Base-by-base conservation (phyloP, 1,139 yeast genomes). In the Candida albicans region DNA sequence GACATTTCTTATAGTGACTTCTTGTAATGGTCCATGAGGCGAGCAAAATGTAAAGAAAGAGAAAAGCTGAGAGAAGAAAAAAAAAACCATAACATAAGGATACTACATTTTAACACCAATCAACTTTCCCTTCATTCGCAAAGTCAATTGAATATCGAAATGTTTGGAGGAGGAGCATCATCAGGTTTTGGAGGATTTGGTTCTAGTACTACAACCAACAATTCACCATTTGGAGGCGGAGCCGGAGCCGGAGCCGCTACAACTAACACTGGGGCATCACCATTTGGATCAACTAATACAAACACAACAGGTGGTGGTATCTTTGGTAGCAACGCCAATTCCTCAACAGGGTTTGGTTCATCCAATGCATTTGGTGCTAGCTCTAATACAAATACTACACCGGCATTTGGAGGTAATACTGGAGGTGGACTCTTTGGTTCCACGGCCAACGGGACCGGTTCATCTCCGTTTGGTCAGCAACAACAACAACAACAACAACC, bases 121-220 rank as follows among this genome's bases (percentile, higher is more conserved):
- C 18, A 31, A 24, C 22, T 36, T 5, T 5, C 22, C 22, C 22
- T 18, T 18, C 22, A 18, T 5, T 18, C 22, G 22, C 22, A 18
- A 18, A 18, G 22, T 18, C 22, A 18, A 18, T 18, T 18, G 22
- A 18, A 18, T 18, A 18, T 18, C 5, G 5, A 18, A 18, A 18
- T 18, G 22, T 76, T 76, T 64, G 77, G 79, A 41, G 77, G 79
- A 41, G 61, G 76, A 38, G 54, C 71, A 46, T 62, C 61, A 13
- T 73, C 83, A 27, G 86, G 86, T 13, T 81, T 81, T 56, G 86
- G 86, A 33, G 85, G 85, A 27, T 82, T 82, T 62, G 85, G 84
- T 14, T 55, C 65, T 33, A 57, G 63, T 41, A 53, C 60, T 41
- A 53, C 58, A 45, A 62, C 58, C 44, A 50, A 61, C 37, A 58